phyloP scores from a whole-genome alignment of 2,329 filamentous ascomycete genomes.

The Hymenoscyphus fructigenus region DNA sequence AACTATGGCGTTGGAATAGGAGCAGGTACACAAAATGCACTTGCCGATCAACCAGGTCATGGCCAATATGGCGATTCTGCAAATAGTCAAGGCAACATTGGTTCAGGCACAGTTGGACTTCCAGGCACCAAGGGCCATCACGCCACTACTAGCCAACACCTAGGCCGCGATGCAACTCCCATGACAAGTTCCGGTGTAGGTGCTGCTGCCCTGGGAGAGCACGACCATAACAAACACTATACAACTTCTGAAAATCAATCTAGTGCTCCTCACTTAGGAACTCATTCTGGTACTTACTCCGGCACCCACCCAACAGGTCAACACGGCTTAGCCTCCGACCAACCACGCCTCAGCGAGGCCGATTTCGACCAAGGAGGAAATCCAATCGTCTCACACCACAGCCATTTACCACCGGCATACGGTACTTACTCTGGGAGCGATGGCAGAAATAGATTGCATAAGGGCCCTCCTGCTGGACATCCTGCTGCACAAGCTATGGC shows the following conservation, averaged over 20 bases:
- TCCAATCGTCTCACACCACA: constrained; percentile 1
- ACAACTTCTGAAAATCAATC: background rate
- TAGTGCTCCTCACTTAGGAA: no score
- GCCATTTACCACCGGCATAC: background rate
- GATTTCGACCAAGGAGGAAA: constrained; percentile 5
- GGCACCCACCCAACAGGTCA: background rate
- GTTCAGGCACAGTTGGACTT: background rate
- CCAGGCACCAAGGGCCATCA: background rate
- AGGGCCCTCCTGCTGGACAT: constrained; percentile 29
- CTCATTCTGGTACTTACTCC: background rate
- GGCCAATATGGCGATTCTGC: background rate
- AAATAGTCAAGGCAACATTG: background rate
- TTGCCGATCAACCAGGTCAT: background rate
- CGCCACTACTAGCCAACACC: background rate
- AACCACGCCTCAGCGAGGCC: constrained; percentile 1
- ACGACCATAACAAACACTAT: background rate
- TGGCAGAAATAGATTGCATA: constrained; percentile 28
- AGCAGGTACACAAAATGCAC: background rate
- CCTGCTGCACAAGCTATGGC: constrained; percentile 21
- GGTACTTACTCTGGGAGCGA: constrained; percentile 1
- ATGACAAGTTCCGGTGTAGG: background rate
- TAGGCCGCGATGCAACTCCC: background rate
- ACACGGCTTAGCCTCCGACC: background rate
- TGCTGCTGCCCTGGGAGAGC: background rate
- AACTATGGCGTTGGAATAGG: background rate